Evolutionary conservation across 305 asterid species (phyloP), one percentile per base, ranked within the genome.

Genomic region (Fraxinus baroniana): DNA sequence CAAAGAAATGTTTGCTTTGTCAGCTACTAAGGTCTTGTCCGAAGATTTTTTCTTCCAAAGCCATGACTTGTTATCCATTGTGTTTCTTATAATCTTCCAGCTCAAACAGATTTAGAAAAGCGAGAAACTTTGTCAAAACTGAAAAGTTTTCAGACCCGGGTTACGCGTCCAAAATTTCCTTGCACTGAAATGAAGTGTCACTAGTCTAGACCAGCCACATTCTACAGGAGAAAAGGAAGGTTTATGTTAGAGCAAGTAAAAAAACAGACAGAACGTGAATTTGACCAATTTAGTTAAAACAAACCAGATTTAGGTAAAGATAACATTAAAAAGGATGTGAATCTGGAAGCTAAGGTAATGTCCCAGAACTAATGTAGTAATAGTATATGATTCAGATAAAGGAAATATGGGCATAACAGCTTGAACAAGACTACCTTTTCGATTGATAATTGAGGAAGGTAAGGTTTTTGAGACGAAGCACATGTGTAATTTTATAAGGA

Each of bases 51-150:
- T 92, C 91, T 90, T 95, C 98, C 98, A 95, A 62, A 85, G 89
- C 98, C 98, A 91, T 7, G 95, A 75, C 84, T 90, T 90, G 73
- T 89, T 92, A 83, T 95, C 98, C 98, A 92, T 95, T 55, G 57
- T 39, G 64, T 46, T 79, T 66, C 84, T 39, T 79, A 70, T 24
- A 33, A 83, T 18, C 84, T 80, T 84, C 86, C 78, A 74, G 86
- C 74, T 84, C 80, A 44, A 80, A 72, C 85, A 24, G 32, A 74
- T 60, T 57, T 68, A 17, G 22, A 30, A 35, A 80, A 39, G 32
- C 32, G 68, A 12, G 66, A 18, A 78, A 57, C 28, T 30, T 83
- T 71, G 83, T 30, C 80, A 80, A 24, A 78, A 46, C 39, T 30
- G 33, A 60, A 60, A 20, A n/a, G 9, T 77, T 71, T 80, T 80